Evolutionary conservation across 768 basidiomycete genomes (phyloP).

Genomic region (Naganishia friedmannii): DNA sequence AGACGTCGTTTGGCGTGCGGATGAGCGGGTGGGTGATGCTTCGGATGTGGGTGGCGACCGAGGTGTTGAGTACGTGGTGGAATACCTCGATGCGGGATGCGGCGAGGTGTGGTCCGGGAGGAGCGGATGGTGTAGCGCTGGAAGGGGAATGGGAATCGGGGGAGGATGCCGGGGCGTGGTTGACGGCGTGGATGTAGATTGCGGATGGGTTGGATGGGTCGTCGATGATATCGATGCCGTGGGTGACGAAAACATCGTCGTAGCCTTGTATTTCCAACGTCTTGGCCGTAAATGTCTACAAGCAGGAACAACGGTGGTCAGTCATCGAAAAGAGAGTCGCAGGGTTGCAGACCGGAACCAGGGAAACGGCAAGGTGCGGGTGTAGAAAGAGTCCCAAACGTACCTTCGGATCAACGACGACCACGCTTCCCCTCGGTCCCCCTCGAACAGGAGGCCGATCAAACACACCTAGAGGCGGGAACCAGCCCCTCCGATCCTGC

Average conservation of each 20-base stretch:
- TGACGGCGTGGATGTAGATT: conserved; percentile 39
- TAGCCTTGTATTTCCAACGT: conserved; percentile 30
- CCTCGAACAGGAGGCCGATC: conserved; percentile 20
- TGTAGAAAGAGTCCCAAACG: background rate
- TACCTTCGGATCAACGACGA: conserved; percentile 34
- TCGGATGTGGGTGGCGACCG: conserved; percentile 28
- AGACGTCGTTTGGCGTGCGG: conserved; percentile 37
- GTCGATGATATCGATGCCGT: conserved; percentile 37
- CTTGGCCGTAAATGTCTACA: conserved; percentile 17
- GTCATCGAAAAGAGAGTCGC: no score
- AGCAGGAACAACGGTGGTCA: no score
- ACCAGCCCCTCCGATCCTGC: conserved; percentile 29
- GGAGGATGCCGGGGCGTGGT: conserved; percentile 30
- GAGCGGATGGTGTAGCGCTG: background rate
- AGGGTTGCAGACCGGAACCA: background rate
- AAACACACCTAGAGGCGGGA: conserved; percentile 29
- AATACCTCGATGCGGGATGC: conserved; percentile 38
- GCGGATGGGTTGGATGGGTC: conserved; percentile 16
- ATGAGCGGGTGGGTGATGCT: conserved; percentile 34
- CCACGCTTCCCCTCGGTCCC: conserved; percentile 25
- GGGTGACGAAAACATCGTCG: conserved; percentile 34
- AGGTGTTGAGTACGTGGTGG: conserved; percentile 26
- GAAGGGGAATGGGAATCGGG: background rate
- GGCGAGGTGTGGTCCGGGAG: background rate
- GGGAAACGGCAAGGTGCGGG: background rate